Base-by-base conservation (phyloP, 495 filamentous ascomycete genomes). In the Neurospora intermedia region DNA sequence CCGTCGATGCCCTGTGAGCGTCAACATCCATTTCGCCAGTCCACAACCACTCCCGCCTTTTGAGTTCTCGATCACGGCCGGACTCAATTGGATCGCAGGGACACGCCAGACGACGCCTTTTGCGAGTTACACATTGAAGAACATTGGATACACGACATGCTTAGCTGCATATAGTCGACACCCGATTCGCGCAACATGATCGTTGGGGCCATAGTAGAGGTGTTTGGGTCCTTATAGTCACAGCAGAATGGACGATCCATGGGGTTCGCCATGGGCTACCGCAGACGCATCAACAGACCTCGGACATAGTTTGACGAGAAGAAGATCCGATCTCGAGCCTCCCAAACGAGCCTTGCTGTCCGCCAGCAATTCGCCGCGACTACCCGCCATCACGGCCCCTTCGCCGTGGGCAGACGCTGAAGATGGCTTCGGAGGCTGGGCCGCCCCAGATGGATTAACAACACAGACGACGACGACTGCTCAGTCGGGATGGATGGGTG, bases 191-290 rank as follows among this genome's bases (percentile, higher is more conserved):
- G 69, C 77, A 78, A 73, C 76, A 81, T 81, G 79, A 81, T 43
- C 76, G 73, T 74, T 74, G 73, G 70, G 73, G 70, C 70, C 48
- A 69, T 39, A 73, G 27, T 3, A 35, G 27, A 27, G 20, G 9
- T 41, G 10, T 41, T 41, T 3, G 10, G 40, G 48, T 59, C 48
- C 48, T 23, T 66, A 66, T 59, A 59, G 20, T 66, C 16, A 66
- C 27, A 66, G 73, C 79, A 82, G 74, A 71, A 88, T 88, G 86
- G 86, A 88, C 81, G 85, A 87, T 85, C 85, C 86, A 76, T 88
- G 86, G 86, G 84, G 85, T 79, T 85, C 83, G 75, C 84, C 84
- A 78, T 86, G 84, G 84, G 80, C 82, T 70, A 76, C 80, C 69
- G 73, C 81, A 75, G 81, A 84, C 42, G 41, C 73, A 40, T 75